These are phyloP conservation scores for Recurvomyces mirabilis DNA, from an alignment of 495 filamentous ascomycete species.

Conservation along the genomic window DNA sequence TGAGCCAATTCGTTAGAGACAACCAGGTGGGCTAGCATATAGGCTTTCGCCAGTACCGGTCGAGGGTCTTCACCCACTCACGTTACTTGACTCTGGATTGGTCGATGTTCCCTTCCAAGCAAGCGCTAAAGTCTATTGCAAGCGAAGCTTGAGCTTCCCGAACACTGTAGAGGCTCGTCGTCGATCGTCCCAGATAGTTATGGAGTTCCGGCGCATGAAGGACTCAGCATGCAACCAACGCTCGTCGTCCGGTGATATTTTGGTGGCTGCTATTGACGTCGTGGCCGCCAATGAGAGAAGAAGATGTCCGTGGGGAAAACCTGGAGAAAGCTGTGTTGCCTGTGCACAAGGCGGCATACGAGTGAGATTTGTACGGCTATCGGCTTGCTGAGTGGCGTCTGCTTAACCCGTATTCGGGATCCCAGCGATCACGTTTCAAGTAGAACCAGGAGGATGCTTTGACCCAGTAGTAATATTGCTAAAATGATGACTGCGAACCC, in stretches of 20 bases:
- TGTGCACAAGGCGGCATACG: background rate
- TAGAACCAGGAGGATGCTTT: background rate
- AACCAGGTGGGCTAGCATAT: too few relatives aligned
- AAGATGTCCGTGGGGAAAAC: conserved; percentile 1
- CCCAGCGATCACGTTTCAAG: conserved; percentile 1
- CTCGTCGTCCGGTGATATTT: too few relatives aligned
- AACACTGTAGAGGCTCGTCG: background rate
- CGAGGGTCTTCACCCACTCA: too few relatives aligned
- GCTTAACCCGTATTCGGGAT: background rate
- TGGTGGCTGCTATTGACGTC: too few relatives aligned
- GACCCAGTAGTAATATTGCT: too few relatives aligned
- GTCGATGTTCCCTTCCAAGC: background rate
- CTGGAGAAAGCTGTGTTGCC: background rate
- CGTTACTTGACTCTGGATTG: background rate
- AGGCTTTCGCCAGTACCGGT: too few relatives aligned
- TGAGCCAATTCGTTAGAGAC: too few relatives aligned
- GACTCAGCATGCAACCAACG: too few relatives aligned
- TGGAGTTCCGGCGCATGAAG: too few relatives aligned
- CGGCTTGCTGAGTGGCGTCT: background rate
- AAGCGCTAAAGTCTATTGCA: conserved; percentile 1
- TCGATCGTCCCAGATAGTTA: background rate
- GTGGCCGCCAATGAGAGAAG: too few relatives aligned
- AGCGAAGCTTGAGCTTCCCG: background rate
- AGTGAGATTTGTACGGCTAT: background rate
- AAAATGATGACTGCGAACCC: too few relatives aligned